A percentile compares a stretch with the other conserved stretches of the same genome.
Evolutionary conservation across 2,329 filamentous ascomycete species (phyloP).

Genomic region (Didymella sp.): DNA sequence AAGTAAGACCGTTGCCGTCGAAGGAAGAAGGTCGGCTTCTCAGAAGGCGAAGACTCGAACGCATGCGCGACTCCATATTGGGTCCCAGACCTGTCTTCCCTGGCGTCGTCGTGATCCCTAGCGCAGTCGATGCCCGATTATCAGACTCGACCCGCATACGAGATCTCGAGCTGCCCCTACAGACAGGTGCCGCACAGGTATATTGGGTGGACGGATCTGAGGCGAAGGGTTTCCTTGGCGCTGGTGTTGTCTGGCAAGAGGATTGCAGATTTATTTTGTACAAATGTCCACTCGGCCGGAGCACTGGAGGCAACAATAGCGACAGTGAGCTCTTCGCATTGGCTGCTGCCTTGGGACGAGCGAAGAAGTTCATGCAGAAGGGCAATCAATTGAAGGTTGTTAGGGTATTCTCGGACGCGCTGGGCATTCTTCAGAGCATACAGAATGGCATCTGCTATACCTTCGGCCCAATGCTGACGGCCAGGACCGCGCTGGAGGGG

Average conservation of each 20-base stretch:
- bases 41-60: background rate
- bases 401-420: constrained; percentile 15
- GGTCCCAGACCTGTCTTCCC: background rate
- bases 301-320: background rate
- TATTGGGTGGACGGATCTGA: constrained; percentile 15
- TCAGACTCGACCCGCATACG: background rate
- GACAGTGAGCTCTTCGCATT: constrained; percentile 22
- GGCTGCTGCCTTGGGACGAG: constrained; percentile 12
- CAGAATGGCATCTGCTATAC: background rate
- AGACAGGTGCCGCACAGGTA: background rate
- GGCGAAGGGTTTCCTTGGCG: background rate
- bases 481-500: background rate
- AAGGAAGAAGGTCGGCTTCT: background rate
- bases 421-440: background rate
- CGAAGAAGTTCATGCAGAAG: background rate
- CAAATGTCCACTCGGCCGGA: background rate
- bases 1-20: background rate
- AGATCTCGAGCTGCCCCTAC: background rate
- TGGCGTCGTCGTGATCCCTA: background rate
- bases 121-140: background rate
- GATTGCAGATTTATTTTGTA: background rate
- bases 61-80: background rate
- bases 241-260: constrained; percentile 9
- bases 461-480: background rate
- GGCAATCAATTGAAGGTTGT: background rate